Percentiles rank a stretch among this genome's conserved stretches.
Conservation (phyloP, 2,329 filamentous ascomycete genomes). For the Sclerotinia nivalis region DNA sequence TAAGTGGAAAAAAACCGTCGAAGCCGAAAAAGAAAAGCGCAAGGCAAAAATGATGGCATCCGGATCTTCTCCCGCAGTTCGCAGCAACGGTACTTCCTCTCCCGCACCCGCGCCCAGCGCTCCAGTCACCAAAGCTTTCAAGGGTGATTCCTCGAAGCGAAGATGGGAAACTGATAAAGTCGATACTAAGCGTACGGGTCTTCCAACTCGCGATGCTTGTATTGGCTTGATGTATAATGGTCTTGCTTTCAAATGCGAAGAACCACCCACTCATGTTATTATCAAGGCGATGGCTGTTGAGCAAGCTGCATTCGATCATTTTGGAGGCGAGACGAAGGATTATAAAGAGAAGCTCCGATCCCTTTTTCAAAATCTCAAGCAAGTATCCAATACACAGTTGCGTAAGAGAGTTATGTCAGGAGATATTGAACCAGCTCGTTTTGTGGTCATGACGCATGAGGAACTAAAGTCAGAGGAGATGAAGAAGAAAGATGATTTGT, state of each 20-base stretch:
- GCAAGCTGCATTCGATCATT: conserved; percentile 68
- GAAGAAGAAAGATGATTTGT: conserved; percentile 70
- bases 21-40: conserved; percentile 60
- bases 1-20: conserved; percentile 83
- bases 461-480: conserved; percentile 89
- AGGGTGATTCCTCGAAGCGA: conserved; percentile 74
- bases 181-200: conserved; percentile 73
- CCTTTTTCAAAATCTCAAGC: conserved; percentile 92
- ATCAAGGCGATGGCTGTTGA: conserved; percentile 81
- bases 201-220: conserved; percentile 75
- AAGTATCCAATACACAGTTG: conserved; percentile 79
- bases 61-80: conserved; percentile 32
- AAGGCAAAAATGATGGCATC: conserved; percentile 33
- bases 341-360: conserved; percentile 91
- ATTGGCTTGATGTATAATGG: conserved; percentile 94
- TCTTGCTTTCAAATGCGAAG: conserved; percentile 68
- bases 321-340: conserved; percentile 68
- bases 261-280: conserved; percentile 70
- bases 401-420: conserved; percentile 74
- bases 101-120: conserved; percentile 44
- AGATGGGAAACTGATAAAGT: conserved; percentile 81
- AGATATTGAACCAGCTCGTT: conserved; percentile 68
- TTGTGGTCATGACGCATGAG: conserved; percentile 85
- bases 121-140: conserved; percentile 50
- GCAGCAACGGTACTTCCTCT: conserved; percentile 31